phyloP scores from a whole-genome alignment of 306 rosid species.

The Vigna radiata region DNA sequence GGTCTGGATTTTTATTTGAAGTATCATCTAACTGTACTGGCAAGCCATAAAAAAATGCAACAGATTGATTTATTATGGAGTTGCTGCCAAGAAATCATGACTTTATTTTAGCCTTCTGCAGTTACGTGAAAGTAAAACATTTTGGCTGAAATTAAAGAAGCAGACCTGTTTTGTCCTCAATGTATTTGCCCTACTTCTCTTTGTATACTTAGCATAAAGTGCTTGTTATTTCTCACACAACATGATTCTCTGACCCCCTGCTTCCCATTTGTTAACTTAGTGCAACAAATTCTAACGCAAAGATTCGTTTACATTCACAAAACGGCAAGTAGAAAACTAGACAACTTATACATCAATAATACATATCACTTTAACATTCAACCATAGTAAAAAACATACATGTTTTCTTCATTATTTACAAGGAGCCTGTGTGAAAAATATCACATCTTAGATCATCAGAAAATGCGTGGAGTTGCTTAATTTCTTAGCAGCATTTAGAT shows the following conservation, averaged over 20 bases:
- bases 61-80: conserved; percentile 2
- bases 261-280: not conserved
- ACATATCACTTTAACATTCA: not conserved
- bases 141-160: conserved; percentile 13
- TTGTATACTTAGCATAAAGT: conserved; percentile 10
- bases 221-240: conserved; percentile 23
- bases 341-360: conserved; percentile 15
- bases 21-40: conserved; percentile 6
- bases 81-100: conserved; percentile 15
- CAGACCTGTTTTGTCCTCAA: conserved; percentile 10
- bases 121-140: conserved; percentile 18
- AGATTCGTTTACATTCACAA: conserved; percentile 40
- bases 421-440: conserved; percentile 32
- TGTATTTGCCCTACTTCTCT: not conserved
- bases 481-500: conserved; percentile 40
- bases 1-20: not conserved
- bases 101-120: not conserved
- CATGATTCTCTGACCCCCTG: not conserved
- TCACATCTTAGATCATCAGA: conserved; percentile 34
- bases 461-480: conserved; percentile 43
- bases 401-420: conserved; percentile 20
- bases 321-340: conserved; percentile 23
- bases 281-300: conserved; percentile 22
- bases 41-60: conserved; percentile 19
- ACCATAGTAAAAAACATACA: not conserved